Conservation (phyloP, 225 moss, liverwort and hornwort species). For the Pleurozium schreberi region DNA sequence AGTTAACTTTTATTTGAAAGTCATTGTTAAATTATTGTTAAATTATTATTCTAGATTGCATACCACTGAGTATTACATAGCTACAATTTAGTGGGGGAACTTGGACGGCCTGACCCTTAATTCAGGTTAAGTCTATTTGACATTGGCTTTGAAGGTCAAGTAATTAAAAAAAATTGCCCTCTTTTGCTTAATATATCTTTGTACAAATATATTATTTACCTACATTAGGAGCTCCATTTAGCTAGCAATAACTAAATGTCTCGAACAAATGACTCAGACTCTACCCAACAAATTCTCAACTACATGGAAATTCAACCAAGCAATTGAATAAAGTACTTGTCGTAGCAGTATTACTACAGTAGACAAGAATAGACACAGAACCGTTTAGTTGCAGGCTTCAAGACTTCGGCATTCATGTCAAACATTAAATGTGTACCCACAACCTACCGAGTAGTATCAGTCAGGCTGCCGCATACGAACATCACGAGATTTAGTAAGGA, state of each 20-base stretch:
- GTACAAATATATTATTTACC: neutral
- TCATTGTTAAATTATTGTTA: too few species aligned
- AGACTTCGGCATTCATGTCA: neutral
- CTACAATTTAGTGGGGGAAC: fast-evolving
- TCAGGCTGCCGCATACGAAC: neutral
- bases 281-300: neutral
- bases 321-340: neutral
- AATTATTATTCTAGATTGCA: too few species aligned
- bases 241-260: neutral
- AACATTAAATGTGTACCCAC: neutral
- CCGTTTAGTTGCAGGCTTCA: neutral
- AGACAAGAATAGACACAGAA: neutral
- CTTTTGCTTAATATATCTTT: too few species aligned
- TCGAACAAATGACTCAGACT: neutral
- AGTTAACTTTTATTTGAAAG: too few species aligned
- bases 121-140: neutral
- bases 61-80: neutral
- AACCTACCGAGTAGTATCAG: neutral
- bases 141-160: neutral
- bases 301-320: neutral
- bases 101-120: fast-evolving
- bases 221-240: neutral
- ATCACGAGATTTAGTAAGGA: neutral
- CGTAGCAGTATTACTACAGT: neutral
- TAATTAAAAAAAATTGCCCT: too few species aligned